Evolutionary conservation across 805 yeast genomes (phyloP).

Genomic region (Candida awuae): DNA sequence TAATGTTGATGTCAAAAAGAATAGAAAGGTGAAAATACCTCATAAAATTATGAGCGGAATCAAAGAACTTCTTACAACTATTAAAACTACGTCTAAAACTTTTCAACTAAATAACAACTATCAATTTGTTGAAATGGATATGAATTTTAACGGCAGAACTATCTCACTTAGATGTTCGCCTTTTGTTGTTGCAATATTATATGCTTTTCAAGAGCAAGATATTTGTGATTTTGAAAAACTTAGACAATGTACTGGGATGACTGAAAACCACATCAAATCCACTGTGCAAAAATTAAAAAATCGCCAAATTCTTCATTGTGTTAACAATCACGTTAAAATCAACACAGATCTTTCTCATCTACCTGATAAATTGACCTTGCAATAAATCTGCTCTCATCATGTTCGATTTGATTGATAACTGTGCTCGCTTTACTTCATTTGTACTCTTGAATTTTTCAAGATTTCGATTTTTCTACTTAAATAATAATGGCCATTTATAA

Average conservation of each 20-base stretch:
- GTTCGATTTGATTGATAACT: too few species aligned
- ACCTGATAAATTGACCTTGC: neutral
- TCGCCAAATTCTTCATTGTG: neutral
- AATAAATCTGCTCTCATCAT: too few species aligned
- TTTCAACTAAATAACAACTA: neutral
- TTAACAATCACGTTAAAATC: neutral
- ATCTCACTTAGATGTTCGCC: slow-evolving; percentile 25
- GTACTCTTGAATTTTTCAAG: too few species aligned
- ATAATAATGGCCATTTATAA: too few species aligned
- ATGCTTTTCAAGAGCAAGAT: slow-evolving; percentile 31
- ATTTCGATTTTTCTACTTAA: too few species aligned
- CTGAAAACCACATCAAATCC: neutral
- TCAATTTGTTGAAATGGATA: neutral
- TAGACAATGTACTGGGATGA: slow-evolving; percentile 26
- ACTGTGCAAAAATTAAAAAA: slow-evolving; percentile 13
- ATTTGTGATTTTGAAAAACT: slow-evolving; percentile 21
- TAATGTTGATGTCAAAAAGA: neutral
- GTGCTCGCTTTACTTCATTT: too few species aligned
- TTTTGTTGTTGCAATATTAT: slow-evolving; percentile 36
- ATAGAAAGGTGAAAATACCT: slow-evolving; percentile 1
- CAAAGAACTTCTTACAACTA: neutral
- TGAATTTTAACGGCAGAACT: neutral
- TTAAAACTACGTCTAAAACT: neutral
- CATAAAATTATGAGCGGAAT: neutral
- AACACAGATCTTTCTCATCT: neutral